These are phyloP conservation scores for Pichia cephalocereana DNA, from an alignment of 805 yeast genomes.

Conservation along the genomic window DNA sequence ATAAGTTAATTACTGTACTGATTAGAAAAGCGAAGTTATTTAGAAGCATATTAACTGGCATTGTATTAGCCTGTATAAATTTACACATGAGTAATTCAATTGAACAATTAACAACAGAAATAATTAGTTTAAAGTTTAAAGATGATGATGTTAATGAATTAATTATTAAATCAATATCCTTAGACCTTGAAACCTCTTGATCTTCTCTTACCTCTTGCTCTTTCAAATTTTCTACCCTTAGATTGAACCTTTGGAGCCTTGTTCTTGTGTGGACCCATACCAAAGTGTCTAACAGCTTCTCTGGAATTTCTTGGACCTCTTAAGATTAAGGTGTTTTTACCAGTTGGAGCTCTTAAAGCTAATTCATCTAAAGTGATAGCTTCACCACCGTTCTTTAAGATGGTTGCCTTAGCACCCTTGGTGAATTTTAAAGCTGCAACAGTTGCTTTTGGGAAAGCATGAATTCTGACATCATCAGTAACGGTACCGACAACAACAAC, in stretches of 20 bases:
- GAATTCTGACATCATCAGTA: slow-evolving; percentile 94
- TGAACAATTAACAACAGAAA: not conserved
- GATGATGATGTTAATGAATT: not conserved
- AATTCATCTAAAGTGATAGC: slow-evolving; percentile 98
- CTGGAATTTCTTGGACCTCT: slow-evolving; percentile 99
- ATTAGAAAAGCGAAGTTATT: too few relatives aligned
- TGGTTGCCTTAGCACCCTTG: slow-evolving; percentile 97
- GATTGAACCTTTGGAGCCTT: slow-evolving; percentile 98
- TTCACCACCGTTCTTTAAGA: slow-evolving; percentile 98
- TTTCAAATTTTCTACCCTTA: slow-evolving; percentile 99
- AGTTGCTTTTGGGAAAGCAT: slow-evolving; percentile 91
- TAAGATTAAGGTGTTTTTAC: slow-evolving; percentile 94
- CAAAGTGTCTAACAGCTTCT: slow-evolving; percentile 99
- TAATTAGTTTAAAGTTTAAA: slow-evolving; percentile 5
- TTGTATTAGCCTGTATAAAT: not conserved
- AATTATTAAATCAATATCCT: slow-evolving; percentile 20
- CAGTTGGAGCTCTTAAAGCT: slow-evolving; percentile 98
- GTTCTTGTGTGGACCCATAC: slow-evolving; percentile 99
- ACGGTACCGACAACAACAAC: slow-evolving; percentile 99
- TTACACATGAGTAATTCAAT: not conserved
- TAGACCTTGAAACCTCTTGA: slow-evolving; percentile 99
- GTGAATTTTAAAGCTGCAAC: slow-evolving; percentile 99
- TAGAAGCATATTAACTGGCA: too few relatives aligned
- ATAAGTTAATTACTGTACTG: too few relatives aligned
- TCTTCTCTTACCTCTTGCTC: slow-evolving; percentile 99